phyloP scores from a whole-genome alignment of 2,329 filamentous ascomycete genomes.

The Boeremia exigua region DNA sequence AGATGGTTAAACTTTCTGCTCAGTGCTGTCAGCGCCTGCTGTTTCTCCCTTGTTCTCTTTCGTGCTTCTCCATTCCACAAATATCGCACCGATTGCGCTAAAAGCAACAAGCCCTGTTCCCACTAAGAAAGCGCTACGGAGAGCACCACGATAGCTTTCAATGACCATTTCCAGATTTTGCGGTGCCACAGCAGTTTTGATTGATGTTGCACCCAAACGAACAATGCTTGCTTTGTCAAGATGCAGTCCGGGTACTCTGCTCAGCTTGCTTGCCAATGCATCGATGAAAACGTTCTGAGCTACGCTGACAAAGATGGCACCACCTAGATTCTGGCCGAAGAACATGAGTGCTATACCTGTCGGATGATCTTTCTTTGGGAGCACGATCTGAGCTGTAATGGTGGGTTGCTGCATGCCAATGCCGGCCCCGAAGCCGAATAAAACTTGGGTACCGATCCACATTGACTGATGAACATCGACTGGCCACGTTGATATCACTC shows the following conservation, averaged over 20 bases:
- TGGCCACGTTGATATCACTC: slow-evolving; percentile 48
- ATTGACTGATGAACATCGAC: slow-evolving; percentile 30
- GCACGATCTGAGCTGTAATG: slow-evolving; percentile 47
- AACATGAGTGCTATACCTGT: slow-evolving; percentile 42
- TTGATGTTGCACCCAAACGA: slow-evolving; percentile 1
- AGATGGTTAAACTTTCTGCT: neutral
- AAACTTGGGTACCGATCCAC: slow-evolving; percentile 33
- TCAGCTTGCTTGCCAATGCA: slow-evolving; percentile 16
- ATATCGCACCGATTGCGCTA: slow-evolving; percentile 1
- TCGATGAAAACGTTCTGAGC: slow-evolving; percentile 45
- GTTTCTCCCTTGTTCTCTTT: neutral
- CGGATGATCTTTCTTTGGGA: slow-evolving; percentile 45
- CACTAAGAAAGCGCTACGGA: neutral
- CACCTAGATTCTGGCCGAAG: slow-evolving; percentile 52
- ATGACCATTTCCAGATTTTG: neutral
- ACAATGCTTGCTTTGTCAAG: neutral
- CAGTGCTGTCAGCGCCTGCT: neutral
- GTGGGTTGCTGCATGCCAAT: slow-evolving; percentile 49
- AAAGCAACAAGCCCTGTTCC: slow-evolving; percentile 1
- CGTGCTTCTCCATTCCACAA: slow-evolving; percentile 1
- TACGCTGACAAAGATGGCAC: slow-evolving; percentile 51
- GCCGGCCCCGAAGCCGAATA: slow-evolving; percentile 44
- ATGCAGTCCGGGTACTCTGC: slow-evolving; percentile 11
- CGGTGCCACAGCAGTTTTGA: neutral
- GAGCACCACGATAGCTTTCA: neutral